Base-by-base conservation (phyloP, 169 alveolate species). In the Plasmodium gonderi region DNA sequence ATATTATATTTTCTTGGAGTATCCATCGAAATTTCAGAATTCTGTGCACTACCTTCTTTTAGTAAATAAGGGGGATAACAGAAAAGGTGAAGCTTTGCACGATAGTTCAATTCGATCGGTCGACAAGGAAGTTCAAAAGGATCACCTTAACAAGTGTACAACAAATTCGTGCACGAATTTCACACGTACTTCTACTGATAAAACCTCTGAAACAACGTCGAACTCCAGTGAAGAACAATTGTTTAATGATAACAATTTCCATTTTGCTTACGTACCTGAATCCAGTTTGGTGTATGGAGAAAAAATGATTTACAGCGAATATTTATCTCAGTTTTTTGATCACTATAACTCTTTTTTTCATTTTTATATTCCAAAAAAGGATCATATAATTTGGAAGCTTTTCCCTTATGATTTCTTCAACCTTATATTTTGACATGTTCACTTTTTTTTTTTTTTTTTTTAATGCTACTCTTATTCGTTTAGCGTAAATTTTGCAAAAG, bases 251-350 rank as follows among this genome's bases (percentile, higher is more conserved):
- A 76, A 87, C 23, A 23, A 65, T 38, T 90, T 90, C 20, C 67
- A 90, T 79, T 90, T 90, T 44, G 94, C 94, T 0, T 90, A 90
- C 72, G 94, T 90, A 31, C 94, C 94, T 20, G 94, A 90, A 69
- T 77, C 94, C 51, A 90, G 94, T 67, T 78, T 90, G 38, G 82
- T 65, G 20, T 90, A 90, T 68, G 74, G 94, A 44, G 82, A 90
- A n/a, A 31, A 90, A 45, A 90, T 77, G 80, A 42, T 90, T 44
- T 90, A 90, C 51, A 90, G 47, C 38, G 90, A 90, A 79, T 54
- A 90, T 77, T 90, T 90, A 47, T 45, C 79, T 8, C 83, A 90
- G 1, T 90, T 90, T 90, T 90, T 90, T 79, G 94, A 90, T 49
- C 79, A 77, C 69, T 90, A 78, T 51, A 90, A 90, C 33, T 20